Percentiles rank a stretch among this genome's conserved stretches.
phyloP scores from a whole-genome alignment of 441 rosid genomes.

The Rhodomyrtus psidioides region DNA sequence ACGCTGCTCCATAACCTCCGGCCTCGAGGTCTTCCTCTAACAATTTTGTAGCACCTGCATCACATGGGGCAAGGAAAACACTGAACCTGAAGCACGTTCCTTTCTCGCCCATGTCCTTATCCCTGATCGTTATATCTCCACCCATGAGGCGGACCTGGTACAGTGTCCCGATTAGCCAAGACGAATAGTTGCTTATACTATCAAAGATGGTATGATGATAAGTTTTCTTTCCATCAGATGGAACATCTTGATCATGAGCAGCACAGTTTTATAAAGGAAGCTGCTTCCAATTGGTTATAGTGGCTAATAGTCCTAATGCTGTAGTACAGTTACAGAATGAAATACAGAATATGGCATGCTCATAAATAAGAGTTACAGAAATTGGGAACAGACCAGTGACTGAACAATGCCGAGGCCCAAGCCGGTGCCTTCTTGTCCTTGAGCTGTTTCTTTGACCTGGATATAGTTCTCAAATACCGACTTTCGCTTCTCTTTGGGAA shows the following conservation, averaged over 20 bases:
- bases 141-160: constrained; percentile 71
- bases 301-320: neutral
- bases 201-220: neutral
- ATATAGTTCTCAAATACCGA: constrained; percentile 74
- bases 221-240: neutral
- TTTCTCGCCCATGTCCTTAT: constrained; percentile 40
- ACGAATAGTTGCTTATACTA: neutral
- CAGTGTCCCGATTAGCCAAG: neutral
- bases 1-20: constrained; percentile 2
- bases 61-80: constrained; percentile 22
- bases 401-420: constrained; percentile 94
- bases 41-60: neutral
- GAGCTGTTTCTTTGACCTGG: constrained; percentile 63
- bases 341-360: neutral
- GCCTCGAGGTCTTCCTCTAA: constrained; percentile 14
- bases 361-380: neutral
- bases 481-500: constrained; percentile 53
- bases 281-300: neutral
- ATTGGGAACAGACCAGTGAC: constrained; percentile 43
- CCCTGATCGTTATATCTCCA: constrained; percentile 60
- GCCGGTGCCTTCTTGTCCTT: constrained; percentile 69
- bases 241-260: neutral
- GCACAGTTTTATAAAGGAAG: neutral
- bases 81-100: constrained; percentile 82
- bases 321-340: neutral